Base-by-base conservation (phyloP, 2,329 filamentous ascomycete species). In the Pyrenochaeta sp. region DNA sequence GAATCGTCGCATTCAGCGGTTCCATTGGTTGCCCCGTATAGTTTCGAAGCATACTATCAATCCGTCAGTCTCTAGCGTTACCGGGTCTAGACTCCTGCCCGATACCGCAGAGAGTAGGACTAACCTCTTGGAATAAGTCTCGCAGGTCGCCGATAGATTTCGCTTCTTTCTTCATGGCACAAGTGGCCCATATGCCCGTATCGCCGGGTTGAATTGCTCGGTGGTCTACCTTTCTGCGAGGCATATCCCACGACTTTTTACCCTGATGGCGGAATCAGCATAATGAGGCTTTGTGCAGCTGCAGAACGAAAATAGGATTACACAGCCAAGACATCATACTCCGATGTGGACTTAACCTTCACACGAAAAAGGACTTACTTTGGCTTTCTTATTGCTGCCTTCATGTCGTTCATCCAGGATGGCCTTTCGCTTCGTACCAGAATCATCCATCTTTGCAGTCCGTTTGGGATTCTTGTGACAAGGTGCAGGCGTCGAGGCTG, bases 181-280 rank as follows among this genome's bases (percentile, higher is more conserved):
- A 93, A 0, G 91, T 93, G 28, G 89, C 88, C 90, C 90, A 94
- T 57, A 94, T 88, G 5, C 91, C 91, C 51, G 84, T 81, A 69
- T 93, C 90, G 5, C 90, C 90, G 5, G 89, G 81, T 66, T 91
- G 86, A 47, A 93, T 83, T 34, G 66, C 66, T 12, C 71, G 73
- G 47, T 53, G 61, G 48, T 77, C 70, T 34, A 68, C 65, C 28
- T 64, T 71, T 12, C 74, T 75, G 52, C 73, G 73, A 39, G 78
- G 78, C 58, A 75, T 73, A 22, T 72, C 75, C 81, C 81, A 82
- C 66, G 78, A 75, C 69, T 78, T 81, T 69, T 79, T 81, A 15
- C 73, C 75, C 78, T 81, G 50, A 24, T 10, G 6, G 44, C 36
- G 52, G 10, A 39, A 53, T 73, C 55, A 74, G 68, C 37, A 60